phyloP scores from a whole-genome alignment of 495 filamentous ascomycete species.

The Pseudomonodictys pantanalensis region DNA sequence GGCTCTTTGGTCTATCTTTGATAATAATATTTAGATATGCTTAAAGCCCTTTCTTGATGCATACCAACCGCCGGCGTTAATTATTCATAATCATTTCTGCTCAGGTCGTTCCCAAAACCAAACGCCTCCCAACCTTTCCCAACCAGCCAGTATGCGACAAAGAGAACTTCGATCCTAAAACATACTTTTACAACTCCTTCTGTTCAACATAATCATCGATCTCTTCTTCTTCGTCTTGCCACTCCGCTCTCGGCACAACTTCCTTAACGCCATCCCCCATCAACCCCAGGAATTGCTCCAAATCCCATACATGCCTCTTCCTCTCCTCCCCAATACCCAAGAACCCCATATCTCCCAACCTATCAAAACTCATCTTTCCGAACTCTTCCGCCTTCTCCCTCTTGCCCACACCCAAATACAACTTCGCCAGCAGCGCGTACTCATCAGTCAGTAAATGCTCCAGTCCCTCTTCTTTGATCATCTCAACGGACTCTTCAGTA shows the following conservation, averaged over 20 bases:
- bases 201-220: too few species aligned
- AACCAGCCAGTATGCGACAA: too few species aligned
- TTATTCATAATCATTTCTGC: too few species aligned
- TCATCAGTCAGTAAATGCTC: slow-evolving; percentile 2
- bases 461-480: slow-evolving; percentile 13
- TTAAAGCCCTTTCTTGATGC: too few species aligned
- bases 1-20: too few species aligned
- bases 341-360: slow-evolving; percentile 9
- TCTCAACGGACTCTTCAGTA: slow-evolving; percentile 2
- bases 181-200: too few species aligned
- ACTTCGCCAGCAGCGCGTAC: slow-evolving; percentile 12
- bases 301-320: slow-evolving; percentile 1
- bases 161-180: too few species aligned
- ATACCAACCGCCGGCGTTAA: too few species aligned
- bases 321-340: slow-evolving; percentile 9
- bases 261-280: not conserved
- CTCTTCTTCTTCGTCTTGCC: too few species aligned
- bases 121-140: too few species aligned
- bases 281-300: slow-evolving; percentile 12
- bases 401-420: not conserved
- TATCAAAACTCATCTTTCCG: not conserved
- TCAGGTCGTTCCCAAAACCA: too few species aligned
- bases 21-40: too few species aligned
- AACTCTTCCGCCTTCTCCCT: slow-evolving; percentile 8
- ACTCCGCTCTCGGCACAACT: not conserved